Percentiles rank a stretch among this genome's conserved stretches.
Conservation (phyloP, 2,329 filamentous ascomycete species). For the Colletotrichum melonis region DNA sequence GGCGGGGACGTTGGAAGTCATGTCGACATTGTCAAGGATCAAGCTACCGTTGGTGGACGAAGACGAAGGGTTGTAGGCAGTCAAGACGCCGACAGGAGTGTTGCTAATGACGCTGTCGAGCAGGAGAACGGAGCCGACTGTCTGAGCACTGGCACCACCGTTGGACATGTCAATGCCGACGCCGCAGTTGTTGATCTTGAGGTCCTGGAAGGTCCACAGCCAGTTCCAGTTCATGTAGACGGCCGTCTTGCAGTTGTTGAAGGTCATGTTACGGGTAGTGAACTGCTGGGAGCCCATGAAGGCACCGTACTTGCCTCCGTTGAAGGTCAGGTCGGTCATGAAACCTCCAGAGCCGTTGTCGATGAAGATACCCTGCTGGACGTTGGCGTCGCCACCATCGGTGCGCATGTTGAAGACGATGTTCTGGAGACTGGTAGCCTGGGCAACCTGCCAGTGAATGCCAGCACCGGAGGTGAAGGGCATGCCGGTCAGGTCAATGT, state of each 20-base stretch:
- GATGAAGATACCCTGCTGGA: slow-evolving; percentile 84
- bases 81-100: slow-evolving; percentile 81
- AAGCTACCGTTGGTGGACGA: slow-evolving; percentile 82
- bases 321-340: slow-evolving; percentile 86
- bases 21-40: slow-evolving; percentile 91
- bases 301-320: slow-evolving; percentile 81
- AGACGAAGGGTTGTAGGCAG: slow-evolving; percentile 73
- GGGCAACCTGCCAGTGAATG: slow-evolving; percentile 89
- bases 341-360: slow-evolving; percentile 88
- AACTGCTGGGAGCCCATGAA: slow-evolving; percentile 91
- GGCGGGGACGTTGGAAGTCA: slow-evolving; percentile 72
- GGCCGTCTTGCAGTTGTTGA: slow-evolving; percentile 84
- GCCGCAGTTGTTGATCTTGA: slow-evolving; percentile 79
- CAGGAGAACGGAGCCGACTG: slow-evolving; percentile 86
- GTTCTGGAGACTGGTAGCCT: slow-evolving; percentile 84
- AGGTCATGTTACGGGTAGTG: slow-evolving; percentile 82
- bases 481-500: slow-evolving; percentile 79
- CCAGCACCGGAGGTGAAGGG: slow-evolving; percentile 71
- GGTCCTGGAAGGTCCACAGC: slow-evolving; percentile 83
- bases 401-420: slow-evolving; percentile 83
- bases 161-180: slow-evolving; percentile 84
- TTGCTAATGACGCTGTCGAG: slow-evolving; percentile 84
- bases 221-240: slow-evolving; percentile 95
- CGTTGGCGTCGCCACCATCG: slow-evolving; percentile 72
- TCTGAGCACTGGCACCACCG: slow-evolving; percentile 70